Evolutionary conservation across 768 basidiomycete genomes (phyloP).

Genomic region (Macrocybe gigantea): DNA sequence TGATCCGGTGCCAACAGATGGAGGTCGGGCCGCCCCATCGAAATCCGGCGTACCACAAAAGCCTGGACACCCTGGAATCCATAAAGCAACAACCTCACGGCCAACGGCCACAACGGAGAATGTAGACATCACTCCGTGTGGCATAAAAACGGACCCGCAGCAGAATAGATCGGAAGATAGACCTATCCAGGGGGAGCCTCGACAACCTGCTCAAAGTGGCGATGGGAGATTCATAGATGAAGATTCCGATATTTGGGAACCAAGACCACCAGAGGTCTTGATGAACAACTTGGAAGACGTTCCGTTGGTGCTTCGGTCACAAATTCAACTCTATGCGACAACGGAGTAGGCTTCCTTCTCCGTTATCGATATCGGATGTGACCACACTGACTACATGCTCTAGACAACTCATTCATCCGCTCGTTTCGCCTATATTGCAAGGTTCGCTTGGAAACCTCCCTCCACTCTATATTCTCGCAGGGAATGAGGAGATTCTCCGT

Average conservation of each 20-base stretch:
- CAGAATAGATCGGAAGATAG: slow-evolving; percentile 7
- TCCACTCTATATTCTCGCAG: slow-evolving; percentile 67
- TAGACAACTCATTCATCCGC: slow-evolving; percentile 59
- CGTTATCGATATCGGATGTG: background rate
- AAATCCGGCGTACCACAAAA: slow-evolving; percentile 36
- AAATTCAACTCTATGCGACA: slow-evolving; percentile 76
- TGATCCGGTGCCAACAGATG: slow-evolving; percentile 25
- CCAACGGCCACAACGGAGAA: slow-evolving; percentile 12
- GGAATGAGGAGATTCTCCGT: slow-evolving; percentile 68
- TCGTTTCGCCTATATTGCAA: slow-evolving; percentile 68
- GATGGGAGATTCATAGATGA: slow-evolving; percentile 11
- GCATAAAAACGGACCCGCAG: no score
- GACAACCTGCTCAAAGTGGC: slow-evolving; percentile 3
- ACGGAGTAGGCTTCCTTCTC: slow-evolving; percentile 46
- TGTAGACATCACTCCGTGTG: slow-evolving; percentile 5
- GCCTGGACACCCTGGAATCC: slow-evolving; percentile 44
- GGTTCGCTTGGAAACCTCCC: slow-evolving; percentile 73
- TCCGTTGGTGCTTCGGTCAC: slow-evolving; percentile 47
- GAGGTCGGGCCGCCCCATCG: slow-evolving; percentile 30
- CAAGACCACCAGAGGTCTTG: slow-evolving; percentile 50
- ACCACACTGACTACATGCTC: background rate
- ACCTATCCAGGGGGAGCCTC: slow-evolving; percentile 27
- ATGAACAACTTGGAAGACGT: slow-evolving; percentile 39
- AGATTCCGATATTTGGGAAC: slow-evolving; percentile 37
- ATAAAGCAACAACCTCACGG: slow-evolving; percentile 29